Evolutionary conservation across 164 flowering plant genomes (phyloP).

Genomic region (Magnolia kwangsiensis): DNA sequence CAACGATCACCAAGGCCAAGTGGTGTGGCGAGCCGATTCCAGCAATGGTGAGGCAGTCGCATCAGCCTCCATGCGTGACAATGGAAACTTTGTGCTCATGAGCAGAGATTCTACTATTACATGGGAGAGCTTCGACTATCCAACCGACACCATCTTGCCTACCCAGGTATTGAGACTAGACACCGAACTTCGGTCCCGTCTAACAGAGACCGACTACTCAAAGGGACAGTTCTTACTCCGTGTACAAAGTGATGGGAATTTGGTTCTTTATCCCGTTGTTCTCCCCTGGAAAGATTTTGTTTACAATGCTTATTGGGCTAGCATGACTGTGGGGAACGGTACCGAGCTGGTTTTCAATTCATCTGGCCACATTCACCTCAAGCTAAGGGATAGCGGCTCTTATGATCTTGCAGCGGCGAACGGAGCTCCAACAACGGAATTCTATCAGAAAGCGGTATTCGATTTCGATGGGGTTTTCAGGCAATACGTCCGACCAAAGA

Average conservation of each 20-base stretch:
- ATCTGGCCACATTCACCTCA: not conserved
- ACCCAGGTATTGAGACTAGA: not conserved
- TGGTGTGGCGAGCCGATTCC: not conserved
- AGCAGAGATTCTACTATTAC: not conserved
- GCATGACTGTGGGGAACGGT: not conserved
- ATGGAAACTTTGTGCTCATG: conserved; percentile 38
- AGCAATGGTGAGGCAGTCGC: conserved; percentile 3
- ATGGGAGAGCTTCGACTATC: conserved; percentile 9
- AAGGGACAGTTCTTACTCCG: conserved; percentile 1
- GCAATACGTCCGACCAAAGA: conserved; percentile 3
- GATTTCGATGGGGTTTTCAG: conserved; percentile 12
- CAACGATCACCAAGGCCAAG: conserved; percentile 17
- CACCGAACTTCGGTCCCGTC: not conserved
- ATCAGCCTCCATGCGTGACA: conserved; percentile 42
- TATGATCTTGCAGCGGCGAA: not conserved
- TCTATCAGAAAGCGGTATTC: conserved; percentile 4
- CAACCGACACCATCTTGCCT: conserved; percentile 14
- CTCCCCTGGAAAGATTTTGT: not conserved
- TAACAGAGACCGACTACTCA: not conserved
- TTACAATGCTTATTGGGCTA: not conserved
- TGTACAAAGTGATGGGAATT: conserved; percentile 4
- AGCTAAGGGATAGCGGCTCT: not conserved
- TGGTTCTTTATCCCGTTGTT: not conserved
- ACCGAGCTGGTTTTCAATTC: conserved; percentile 10
- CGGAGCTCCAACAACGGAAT: not conserved